Evolutionary conservation across 352 stramenopile species (phyloP).

Genomic region (Phytophthora sp.): DNA sequence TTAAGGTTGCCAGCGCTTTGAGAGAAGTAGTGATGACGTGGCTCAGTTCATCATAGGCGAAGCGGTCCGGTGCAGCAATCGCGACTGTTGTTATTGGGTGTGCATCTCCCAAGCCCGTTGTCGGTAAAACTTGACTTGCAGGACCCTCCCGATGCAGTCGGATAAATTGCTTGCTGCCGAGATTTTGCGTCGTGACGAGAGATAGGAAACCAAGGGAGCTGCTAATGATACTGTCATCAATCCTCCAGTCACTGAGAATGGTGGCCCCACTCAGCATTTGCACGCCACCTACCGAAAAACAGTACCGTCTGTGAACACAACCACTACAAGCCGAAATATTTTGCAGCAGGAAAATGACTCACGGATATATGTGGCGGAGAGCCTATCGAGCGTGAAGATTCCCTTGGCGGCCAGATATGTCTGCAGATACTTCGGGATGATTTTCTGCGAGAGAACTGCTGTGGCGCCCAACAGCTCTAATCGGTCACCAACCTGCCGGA

Average conservation of each 20-base stretch:
- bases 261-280: constrained; percentile 57
- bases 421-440: constrained; percentile 58
- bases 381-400: constrained; percentile 55
- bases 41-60: constrained; percentile 55
- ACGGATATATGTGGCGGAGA: constrained; percentile 62
- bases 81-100: constrained; percentile 53
- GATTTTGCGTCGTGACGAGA: constrained; percentile 38
- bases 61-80: constrained; percentile 39
- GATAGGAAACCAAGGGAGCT: constrained; percentile 51
- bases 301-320: not conserved
- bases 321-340: not conserved
- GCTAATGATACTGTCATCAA: constrained; percentile 21
- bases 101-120: not conserved
- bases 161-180: constrained; percentile 48
- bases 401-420: constrained; percentile 40
- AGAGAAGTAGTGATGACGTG: constrained; percentile 47
- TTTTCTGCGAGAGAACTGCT: constrained; percentile 63
- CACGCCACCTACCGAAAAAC: constrained; percentile 40
- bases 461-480: constrained; percentile 40
- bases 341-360: constrained; percentile 18
- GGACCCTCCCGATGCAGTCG: constrained; percentile 30
- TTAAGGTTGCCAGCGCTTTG: constrained; percentile 43
- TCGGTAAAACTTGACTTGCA: not conserved
- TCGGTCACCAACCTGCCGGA: constrained; percentile 41
- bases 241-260: constrained; percentile 53